Conservation (phyloP, 306 rosid species). For the Glycine soja region DNA sequence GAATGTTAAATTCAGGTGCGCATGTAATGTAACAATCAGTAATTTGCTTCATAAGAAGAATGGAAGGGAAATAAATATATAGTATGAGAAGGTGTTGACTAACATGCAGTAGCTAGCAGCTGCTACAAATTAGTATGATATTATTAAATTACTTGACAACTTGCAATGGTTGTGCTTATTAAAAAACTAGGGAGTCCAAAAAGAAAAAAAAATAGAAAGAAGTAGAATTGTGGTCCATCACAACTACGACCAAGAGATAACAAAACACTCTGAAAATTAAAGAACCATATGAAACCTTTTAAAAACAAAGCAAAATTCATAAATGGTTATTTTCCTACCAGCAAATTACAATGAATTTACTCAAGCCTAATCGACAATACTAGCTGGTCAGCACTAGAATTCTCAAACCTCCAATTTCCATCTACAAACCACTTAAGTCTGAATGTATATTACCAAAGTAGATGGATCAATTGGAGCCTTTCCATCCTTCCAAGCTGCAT, state of each 20-base stretch:
- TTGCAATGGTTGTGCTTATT: conserved; percentile 9
- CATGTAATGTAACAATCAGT: conserved; percentile 39
- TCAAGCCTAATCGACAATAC: conserved; percentile 9
- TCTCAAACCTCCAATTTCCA: conserved; percentile 16
- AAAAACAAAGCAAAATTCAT: not conserved
- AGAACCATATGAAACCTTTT: not conserved
- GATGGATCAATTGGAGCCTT: conserved; percentile 98
- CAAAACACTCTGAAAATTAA: not conserved
- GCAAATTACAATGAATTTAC: conserved; percentile 21
- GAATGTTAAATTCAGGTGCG: conserved; percentile 43
- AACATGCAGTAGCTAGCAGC: conserved; percentile 27
- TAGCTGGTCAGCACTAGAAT: conserved; percentile 36
- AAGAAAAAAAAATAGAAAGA: conserved; percentile 29
- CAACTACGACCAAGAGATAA: conserved; percentile 24
- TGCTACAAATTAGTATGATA: conserved; percentile 43
- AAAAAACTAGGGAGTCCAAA: conserved; percentile 31
- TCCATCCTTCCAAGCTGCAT: conserved; percentile 99
- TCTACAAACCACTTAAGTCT: not conserved
- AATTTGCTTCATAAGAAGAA: conserved; percentile 25
- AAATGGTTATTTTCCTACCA: conserved; percentile 7
- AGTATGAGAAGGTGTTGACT: conserved; percentile 47
- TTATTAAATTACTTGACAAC: conserved; percentile 35
- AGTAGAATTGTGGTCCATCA: conserved; percentile 35
- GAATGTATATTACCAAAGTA: conserved; percentile 68
- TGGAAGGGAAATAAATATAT: conserved; percentile 20